Conservation (phyloP, 306 rosid genomes). For the Sophora flavescens region DNA sequence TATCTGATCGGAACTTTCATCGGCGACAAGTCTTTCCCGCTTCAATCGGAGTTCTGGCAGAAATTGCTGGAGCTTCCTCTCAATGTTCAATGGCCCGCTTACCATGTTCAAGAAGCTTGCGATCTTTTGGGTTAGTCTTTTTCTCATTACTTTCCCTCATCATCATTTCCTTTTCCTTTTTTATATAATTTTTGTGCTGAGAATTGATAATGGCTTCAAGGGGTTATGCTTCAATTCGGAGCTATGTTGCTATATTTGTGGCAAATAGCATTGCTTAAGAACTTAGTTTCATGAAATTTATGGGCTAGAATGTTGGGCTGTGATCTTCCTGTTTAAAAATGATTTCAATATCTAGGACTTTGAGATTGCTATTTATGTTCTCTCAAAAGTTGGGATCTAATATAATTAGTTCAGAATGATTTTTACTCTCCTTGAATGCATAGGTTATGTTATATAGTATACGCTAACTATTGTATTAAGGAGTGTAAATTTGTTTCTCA, state of each 20-base stretch:
- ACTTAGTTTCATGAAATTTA: constrained; percentile 3
- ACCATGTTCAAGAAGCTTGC: constrained; percentile 86
- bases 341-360: constrained; percentile 32
- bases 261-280: constrained; percentile 2
- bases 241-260: constrained; percentile 3
- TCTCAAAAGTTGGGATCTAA: background rate
- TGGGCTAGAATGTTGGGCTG: constrained; percentile 23
- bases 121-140: constrained; percentile 80
- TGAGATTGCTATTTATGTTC: constrained; percentile 25
- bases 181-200: background rate
- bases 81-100: constrained; percentile 75
- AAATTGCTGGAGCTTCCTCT: constrained; percentile 87
- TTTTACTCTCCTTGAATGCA: constrained; percentile 23
- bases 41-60: constrained; percentile 94
- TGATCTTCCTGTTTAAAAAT: constrained; percentile 13
- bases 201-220: constrained; percentile 27
- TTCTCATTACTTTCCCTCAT: constrained; percentile 26
- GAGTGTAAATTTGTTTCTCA: constrained; percentile 27
- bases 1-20: constrained; percentile 89
- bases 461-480: constrained; percentile 24
- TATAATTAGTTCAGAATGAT: constrained; percentile 10
- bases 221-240: constrained; percentile 24
- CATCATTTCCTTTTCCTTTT: background rate
- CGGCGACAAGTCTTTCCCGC: constrained; percentile 80
- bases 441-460: background rate